Evolutionary conservation across 257 asterid genomes (phyloP).

Genomic region (Ocimum tenuiflorum): DNA sequence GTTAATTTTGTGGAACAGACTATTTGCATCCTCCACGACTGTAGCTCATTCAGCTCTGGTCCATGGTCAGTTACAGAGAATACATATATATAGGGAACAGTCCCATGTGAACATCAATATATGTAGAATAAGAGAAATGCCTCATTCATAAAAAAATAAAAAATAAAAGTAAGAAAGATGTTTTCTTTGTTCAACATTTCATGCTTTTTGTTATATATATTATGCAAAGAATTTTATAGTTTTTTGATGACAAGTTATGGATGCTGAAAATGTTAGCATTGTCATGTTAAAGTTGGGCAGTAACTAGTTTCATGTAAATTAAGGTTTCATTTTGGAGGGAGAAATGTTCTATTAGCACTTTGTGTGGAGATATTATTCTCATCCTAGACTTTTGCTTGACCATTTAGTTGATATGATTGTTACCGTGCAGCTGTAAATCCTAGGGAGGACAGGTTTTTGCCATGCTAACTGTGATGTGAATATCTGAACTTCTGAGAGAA

Average conservation of each 20-base stretch:
- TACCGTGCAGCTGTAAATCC: not conserved
- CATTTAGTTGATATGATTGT: too few relatives aligned
- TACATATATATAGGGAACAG: not conserved
- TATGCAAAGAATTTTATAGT: too few relatives aligned
- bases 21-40: not conserved
- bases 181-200: too few relatives aligned
- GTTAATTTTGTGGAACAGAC: not conserved
- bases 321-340: not conserved
- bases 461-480: not conserved
- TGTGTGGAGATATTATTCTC: not conserved
- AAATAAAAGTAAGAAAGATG: too few relatives aligned
- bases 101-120: too few relatives aligned
- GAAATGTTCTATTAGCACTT: not conserved
- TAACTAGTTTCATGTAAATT: too few relatives aligned
- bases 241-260: not conserved
- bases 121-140: too few relatives aligned
- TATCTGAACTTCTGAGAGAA: not conserved
- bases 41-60: not conserved
- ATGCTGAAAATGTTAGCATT: not conserved
- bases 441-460: not conserved
- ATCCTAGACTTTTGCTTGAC: too few relatives aligned
- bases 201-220: too few relatives aligned
- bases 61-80: not conserved
- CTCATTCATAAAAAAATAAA: too few relatives aligned
- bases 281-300: not conserved